Base-by-base conservation (phyloP, 768 basidiomycete genomes). In the Auriscalpium vulgare region DNA sequence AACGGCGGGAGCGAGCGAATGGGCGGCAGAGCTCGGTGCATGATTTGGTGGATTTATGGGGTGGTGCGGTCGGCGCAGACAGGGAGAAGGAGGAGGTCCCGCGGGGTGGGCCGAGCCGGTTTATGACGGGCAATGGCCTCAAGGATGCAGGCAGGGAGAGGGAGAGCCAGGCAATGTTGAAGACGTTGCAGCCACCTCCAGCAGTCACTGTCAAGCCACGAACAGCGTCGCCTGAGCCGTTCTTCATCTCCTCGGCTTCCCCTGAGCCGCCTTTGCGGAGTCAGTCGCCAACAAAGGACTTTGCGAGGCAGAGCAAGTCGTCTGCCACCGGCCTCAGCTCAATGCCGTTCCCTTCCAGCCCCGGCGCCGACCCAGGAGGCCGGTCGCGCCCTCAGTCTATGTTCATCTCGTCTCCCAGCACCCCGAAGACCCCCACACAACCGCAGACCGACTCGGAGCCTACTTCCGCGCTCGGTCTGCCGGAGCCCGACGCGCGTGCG, bases 21-120 rank as follows among this genome's bases (percentile, higher is more conserved):
- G 74, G 79, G 43, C 72, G 89, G 59, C 88, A 91, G 72, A 85
- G 82, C 63, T 91, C 91, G 11, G 88, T 91, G 21, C 88, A 93
- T 63, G 86, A 92, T 64, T 66, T 91, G 54, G 87, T 91, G 34
- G 86, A 87, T 66, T 67, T 91, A 34, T 91, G 85, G 76, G 87
- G 87, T 44, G 87, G 86, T 8, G 75, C 77, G 13, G 58, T 56
- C 59, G 62, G 49, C 72, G 7, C 21, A 66, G 61, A 65, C 21
- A 79, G 76, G 62, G 78, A 81, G 60, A 78, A 74, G 59, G 58
- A 56, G 34, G 58, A 34, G 21, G 50, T 38, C 4, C 4, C 48
- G 29, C 53, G 29, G 29, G 29, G 29, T 29, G 29, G 29, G 7
- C 29, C 29, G 29, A 29, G 29, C 29, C 29, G 53, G 37, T 45